phyloP scores from a whole-genome alignment of 2,329 filamentous ascomycete genomes.

The Pseudogymnoascus sp. region DNA sequence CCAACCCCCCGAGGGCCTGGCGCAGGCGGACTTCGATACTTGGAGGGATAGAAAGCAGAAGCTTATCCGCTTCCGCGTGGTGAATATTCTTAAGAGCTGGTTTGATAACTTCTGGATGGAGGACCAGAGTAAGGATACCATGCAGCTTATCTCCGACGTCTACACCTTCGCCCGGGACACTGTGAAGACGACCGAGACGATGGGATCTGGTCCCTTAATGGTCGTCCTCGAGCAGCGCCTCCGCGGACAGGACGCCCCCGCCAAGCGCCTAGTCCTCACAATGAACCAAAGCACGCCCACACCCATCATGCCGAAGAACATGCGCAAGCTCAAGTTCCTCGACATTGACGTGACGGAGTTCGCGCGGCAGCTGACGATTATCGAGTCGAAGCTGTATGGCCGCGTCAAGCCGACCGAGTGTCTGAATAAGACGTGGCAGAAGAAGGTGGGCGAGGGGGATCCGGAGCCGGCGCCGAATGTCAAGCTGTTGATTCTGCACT shows the following conservation, averaged over 20 bases:
- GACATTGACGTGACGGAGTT: slow-evolving; percentile 96
- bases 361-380: slow-evolving; percentile 93
- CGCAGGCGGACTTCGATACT: slow-evolving; percentile 64
- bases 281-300: slow-evolving; percentile 73
- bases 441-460: slow-evolving; percentile 76
- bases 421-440: slow-evolving; percentile 98
- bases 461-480: slow-evolving; percentile 87
- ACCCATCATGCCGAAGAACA: slow-evolving; percentile 94
- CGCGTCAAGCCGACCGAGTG: slow-evolving; percentile 96
- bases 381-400: slow-evolving; percentile 87
- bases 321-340: slow-evolving; percentile 98
- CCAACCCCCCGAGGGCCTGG: slow-evolving; percentile 79
- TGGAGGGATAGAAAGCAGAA: slow-evolving; percentile 96
- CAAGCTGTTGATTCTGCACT: slow-evolving; percentile 92
- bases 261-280: slow-evolving; percentile 79
- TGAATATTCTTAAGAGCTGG: slow-evolving; percentile 98
- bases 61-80: slow-evolving; percentile 87
- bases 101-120: slow-evolving; percentile 99
- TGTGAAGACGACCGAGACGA: slow-evolving; percentile 87
- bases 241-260: slow-evolving; percentile 77
- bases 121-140: slow-evolving; percentile 73
- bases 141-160: slow-evolving; percentile 77
- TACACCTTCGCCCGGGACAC: slow-evolving; percentile 87
- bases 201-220: slow-evolving; percentile 77
- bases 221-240: slow-evolving; percentile 81